Percentiles rank a stretch among this genome's conserved stretches.
phyloP scores from a whole-genome alignment of 495 filamentous ascomycete species.

The Penicillium robsamsonii region DNA sequence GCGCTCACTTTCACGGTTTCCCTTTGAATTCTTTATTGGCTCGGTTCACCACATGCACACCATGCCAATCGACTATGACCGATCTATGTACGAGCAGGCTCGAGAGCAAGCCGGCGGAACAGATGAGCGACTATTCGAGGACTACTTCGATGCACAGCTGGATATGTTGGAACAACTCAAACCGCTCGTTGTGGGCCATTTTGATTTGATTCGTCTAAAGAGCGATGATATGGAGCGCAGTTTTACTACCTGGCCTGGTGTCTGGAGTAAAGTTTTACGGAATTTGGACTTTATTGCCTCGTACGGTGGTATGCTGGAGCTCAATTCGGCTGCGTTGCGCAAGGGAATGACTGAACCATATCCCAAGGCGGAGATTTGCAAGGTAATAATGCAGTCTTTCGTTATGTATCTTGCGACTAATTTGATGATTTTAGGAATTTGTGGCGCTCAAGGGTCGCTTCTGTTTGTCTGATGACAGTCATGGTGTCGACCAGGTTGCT shows the following conservation, averaged over 20 bases:
- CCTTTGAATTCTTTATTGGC: constrained; percentile 85
- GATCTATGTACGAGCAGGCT: constrained; percentile 62
- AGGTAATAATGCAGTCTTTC: constrained; percentile 49
- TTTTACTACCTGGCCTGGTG: constrained; percentile 51
- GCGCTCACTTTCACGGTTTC: constrained; percentile 55
- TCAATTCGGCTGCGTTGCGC: constrained; percentile 80
- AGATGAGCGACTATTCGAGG: constrained; percentile 70
- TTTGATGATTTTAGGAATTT: constrained; percentile 48
- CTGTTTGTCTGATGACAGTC: constrained; percentile 88
- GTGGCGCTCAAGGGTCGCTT: constrained; percentile 69
- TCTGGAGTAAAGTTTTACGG: constrained; percentile 70
- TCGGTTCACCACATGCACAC: constrained; percentile 84
- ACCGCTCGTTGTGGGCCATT: constrained; percentile 86
- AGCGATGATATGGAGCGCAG: constrained; percentile 63
- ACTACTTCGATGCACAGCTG: constrained; percentile 84
- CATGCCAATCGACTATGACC: constrained; percentile 87
- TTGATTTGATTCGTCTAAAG: constrained; percentile 84
- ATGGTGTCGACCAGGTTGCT: constrained; percentile 76
- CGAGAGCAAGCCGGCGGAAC: constrained; percentile 54
- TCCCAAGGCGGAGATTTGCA: constrained; percentile 73
- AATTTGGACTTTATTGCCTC: constrained; percentile 68
- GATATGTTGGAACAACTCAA: constrained; percentile 71
- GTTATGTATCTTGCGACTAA: constrained; percentile 12
- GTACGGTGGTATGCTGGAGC: constrained; percentile 81
- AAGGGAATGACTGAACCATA: constrained; percentile 93